A percentile compares a stretch with the other conserved stretches of the same genome.
Conservation (phyloP, 768 basidiomycete genomes). For the Boletus rubropictus region DNA sequence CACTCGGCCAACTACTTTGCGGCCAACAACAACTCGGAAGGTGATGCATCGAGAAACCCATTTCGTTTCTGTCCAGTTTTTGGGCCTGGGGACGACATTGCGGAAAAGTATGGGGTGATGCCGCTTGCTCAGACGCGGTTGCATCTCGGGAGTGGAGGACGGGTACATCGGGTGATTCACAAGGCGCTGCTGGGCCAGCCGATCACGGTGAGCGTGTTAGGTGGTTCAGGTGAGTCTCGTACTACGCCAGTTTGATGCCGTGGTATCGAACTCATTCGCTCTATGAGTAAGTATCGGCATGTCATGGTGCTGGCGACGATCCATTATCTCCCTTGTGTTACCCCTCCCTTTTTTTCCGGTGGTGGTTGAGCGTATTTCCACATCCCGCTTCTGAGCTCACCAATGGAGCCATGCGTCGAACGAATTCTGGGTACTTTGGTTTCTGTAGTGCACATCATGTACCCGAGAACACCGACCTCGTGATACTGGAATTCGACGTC, state of each 20-base stretch:
- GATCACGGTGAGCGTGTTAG: slow-evolving; percentile 84
- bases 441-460: slow-evolving; percentile 92
- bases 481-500: slow-evolving; percentile 91
- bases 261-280: neutral
- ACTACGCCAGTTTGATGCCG: neutral
- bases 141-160: slow-evolving; percentile 74
- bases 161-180: slow-evolving; percentile 77
- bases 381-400: slow-evolving; percentile 97
- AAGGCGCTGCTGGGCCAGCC: slow-evolving; percentile 81
- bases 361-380: slow-evolving; percentile 98
- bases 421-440: slow-evolving; percentile 91
- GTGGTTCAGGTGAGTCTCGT: slow-evolving; percentile 68
- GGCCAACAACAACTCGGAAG: slow-evolving; percentile 32
- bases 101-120: slow-evolving; percentile 69
- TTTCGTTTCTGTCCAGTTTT: slow-evolving; percentile 91
- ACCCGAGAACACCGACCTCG: slow-evolving; percentile 89
- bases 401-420: slow-evolving; percentile 91
- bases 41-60: slow-evolving; percentile 41
- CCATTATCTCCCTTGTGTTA: slow-evolving; percentile 82
- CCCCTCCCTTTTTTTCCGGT: slow-evolving; percentile 91
- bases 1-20: slow-evolving; percentile 41
- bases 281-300: slow-evolving; percentile 67
- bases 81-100: slow-evolving; percentile 77
- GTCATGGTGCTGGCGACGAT: slow-evolving; percentile 90
- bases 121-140: slow-evolving; percentile 68